phyloP scores from a whole-genome alignment of 1,284 basidiomycete species.

The Termitomyces sp. region DNA sequence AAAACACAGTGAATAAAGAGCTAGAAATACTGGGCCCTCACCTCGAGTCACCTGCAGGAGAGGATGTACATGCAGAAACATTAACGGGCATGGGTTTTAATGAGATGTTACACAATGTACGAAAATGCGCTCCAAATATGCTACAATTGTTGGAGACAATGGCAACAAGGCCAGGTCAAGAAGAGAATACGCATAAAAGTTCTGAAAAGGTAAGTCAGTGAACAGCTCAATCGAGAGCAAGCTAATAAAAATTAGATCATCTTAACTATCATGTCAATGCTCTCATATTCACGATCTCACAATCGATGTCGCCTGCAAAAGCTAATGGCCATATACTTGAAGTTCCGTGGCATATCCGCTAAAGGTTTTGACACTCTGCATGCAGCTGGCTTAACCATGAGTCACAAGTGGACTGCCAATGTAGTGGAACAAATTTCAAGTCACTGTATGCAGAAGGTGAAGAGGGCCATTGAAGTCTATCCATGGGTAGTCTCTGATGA shows the following conservation, averaged over 20 bases:
- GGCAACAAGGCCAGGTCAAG: constrained; percentile 11
- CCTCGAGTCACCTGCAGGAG: constrained; percentile 11
- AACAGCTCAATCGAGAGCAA: background rate
- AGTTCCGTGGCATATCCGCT: constrained; percentile 30
- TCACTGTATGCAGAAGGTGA: constrained; percentile 1
- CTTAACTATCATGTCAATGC: constrained; percentile 11
- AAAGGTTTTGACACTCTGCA: constrained; percentile 31
- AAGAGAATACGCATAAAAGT: constrained; percentile 22
- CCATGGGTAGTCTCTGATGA: constrained; percentile 31
- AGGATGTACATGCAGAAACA: constrained; percentile 17
- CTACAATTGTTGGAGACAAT: constrained; percentile 21
- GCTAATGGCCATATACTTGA: constrained; percentile 30
- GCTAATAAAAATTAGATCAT: background rate
- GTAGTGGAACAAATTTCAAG: constrained; percentile 22
- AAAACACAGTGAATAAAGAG: constrained; percentile 12
- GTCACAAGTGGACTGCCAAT: constrained; percentile 32
- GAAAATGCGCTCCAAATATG: constrained; percentile 15
- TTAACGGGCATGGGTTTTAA: constrained; percentile 17
- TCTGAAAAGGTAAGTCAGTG: constrained; percentile 21
- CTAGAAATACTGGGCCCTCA: constrained; percentile 15
- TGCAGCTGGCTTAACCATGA: constrained; percentile 30
- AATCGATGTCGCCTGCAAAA: constrained; percentile 25
- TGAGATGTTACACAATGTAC: background rate
- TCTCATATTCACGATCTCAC: constrained; percentile 26
- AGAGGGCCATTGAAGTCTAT: constrained; percentile 20